These are phyloP conservation scores for Zizania palustris DNA, from an alignment of 202 grass and related monocot species.

Conservation along the genomic window DNA sequence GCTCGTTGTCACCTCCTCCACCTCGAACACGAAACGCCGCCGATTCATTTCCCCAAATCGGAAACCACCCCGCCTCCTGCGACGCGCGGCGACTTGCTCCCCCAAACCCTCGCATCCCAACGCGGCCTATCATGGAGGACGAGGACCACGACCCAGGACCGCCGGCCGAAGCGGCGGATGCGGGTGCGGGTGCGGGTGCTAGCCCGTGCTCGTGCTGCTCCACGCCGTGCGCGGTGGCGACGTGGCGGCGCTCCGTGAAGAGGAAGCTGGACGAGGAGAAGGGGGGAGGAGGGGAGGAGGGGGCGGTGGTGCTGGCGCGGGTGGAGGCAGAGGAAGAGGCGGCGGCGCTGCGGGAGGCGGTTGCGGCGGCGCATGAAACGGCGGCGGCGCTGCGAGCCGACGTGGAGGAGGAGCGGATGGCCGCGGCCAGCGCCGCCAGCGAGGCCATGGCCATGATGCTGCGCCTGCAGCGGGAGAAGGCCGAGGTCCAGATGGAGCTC, in stretches of 20 bases:
- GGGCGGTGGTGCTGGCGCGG: slow-evolving; percentile 30
- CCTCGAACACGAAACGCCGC: too few relatives aligned
- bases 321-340: slow-evolving; percentile 64
- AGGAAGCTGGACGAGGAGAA: slow-evolving; percentile 56
- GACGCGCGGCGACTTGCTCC: slow-evolving; percentile 26
- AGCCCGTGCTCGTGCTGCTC: slow-evolving; percentile 62
- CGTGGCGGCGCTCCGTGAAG: slow-evolving; percentile 80
- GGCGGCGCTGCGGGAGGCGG: slow-evolving; percentile 64
- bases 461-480: slow-evolving; percentile 91
- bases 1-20: too few relatives aligned
- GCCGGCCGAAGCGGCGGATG: not conserved
- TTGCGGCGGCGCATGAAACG: slow-evolving; percentile 55
- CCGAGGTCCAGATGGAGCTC: slow-evolving; percentile 91
- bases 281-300: not conserved
- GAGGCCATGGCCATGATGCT: slow-evolving; percentile 99
- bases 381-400: slow-evolving; percentile 64
- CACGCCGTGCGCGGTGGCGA: slow-evolving; percentile 29
- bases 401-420: slow-evolving; percentile 84
- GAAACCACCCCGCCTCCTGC: not conserved
- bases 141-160: slow-evolving; percentile 9
- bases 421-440: slow-evolving; percentile 79
- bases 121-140: slow-evolving; percentile 44
- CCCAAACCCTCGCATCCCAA: slow-evolving; percentile 11
- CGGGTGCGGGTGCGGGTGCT: not conserved
- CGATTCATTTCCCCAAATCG: slow-evolving; percentile 37